A percentile compares a stretch with the other conserved stretches of the same genome.
Conservation (phyloP, 139 green algal genomes). For the Micractinium conductrix region DNA sequence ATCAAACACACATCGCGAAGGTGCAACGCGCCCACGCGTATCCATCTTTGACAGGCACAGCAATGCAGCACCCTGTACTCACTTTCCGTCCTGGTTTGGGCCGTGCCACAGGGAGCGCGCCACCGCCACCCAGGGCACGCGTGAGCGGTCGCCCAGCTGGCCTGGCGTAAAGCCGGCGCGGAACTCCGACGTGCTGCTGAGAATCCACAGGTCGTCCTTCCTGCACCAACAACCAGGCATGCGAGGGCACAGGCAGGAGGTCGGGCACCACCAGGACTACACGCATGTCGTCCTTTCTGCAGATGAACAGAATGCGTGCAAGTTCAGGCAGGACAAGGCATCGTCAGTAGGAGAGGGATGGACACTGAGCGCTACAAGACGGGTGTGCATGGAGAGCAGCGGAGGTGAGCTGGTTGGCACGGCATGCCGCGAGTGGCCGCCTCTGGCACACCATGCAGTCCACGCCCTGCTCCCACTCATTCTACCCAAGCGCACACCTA, state of each 20-base stretch:
- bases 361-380: no score
- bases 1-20: background rate
- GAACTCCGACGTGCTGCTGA: conserved; percentile 61
- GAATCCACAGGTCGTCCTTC: conserved; percentile 75
- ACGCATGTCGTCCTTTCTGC: background rate
- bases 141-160: conserved; percentile 26
- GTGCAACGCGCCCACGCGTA: no score
- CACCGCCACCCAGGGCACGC: conserved; percentile 40
- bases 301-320: background rate
- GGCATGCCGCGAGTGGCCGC: no score
- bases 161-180: conserved; percentile 4
- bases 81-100: conserved; percentile 82
- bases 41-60: no score
- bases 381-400: no score
- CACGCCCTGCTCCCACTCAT: no score
- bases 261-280: no score
- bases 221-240: conserved; percentile 29
- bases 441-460: no score
- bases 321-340: no score
- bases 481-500: background rate
- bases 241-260: background rate
- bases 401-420: no score
- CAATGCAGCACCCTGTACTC: no score
- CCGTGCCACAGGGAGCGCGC: conserved; percentile 74
- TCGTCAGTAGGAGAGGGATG: no score